These are phyloP conservation scores for Papiliotrema fonsecae DNA, from an alignment of 1,284 basidiomycete species.

Conservation along the genomic window DNA sequence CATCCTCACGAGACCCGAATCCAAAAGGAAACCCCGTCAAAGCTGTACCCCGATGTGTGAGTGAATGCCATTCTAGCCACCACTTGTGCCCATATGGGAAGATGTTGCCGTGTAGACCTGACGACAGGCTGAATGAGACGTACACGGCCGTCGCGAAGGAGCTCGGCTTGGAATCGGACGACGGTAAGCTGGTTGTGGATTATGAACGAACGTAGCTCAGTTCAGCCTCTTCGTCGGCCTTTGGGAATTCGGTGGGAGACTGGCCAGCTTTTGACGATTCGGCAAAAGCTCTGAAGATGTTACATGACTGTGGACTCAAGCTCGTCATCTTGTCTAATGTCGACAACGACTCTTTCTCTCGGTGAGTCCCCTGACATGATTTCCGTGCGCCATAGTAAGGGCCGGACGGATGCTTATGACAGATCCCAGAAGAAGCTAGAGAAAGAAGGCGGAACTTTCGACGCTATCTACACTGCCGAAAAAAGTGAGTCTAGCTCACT, in stretches of 20 bases:
- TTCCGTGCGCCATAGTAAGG: background rate
- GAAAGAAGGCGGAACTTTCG: slow-evolving; percentile 21
- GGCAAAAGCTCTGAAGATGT: slow-evolving; percentile 18
- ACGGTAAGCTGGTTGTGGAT: slow-evolving; percentile 5
- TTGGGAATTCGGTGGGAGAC: slow-evolving; percentile 20
- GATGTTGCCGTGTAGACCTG: slow-evolving; percentile 6
- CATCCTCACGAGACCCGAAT: slow-evolving; percentile 19
- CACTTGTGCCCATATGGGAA: background rate
- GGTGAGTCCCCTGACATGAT: slow-evolving; percentile 11
- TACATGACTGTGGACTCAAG: slow-evolving; percentile 24
- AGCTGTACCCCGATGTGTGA: slow-evolving; percentile 30
- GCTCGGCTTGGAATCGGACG: slow-evolving; percentile 9
- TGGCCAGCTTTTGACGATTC: slow-evolving; percentile 40
- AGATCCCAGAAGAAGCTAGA: slow-evolving; percentile 31
- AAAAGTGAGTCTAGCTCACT: slow-evolving; percentile 19
- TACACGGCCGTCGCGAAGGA: background rate
- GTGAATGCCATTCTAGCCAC: slow-evolving; percentile 3
- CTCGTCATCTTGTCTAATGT: slow-evolving; percentile 34
- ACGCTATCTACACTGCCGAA: slow-evolving; percentile 31
- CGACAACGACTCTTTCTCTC: slow-evolving; percentile 26
- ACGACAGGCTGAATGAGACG: background rate
- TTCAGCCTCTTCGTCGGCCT: slow-evolving; percentile 21
- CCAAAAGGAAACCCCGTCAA: slow-evolving; percentile 24
- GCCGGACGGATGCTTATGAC: background rate
- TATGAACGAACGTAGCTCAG: slow-evolving; percentile 2